Base-by-base conservation (phyloP, 108 stramenopile genomes). In the Asterionellopsis glacialis region DNA sequence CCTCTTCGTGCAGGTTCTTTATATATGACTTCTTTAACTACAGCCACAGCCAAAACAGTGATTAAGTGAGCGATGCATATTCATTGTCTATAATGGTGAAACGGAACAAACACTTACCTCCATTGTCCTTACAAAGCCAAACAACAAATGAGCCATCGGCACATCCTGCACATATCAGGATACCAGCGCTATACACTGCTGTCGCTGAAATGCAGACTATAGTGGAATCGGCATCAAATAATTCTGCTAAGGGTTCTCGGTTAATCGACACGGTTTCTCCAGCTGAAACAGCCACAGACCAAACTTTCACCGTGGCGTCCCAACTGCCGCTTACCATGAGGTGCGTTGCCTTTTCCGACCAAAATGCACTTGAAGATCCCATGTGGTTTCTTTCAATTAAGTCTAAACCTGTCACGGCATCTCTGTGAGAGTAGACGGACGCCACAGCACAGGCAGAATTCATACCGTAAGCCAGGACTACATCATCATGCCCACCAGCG, bases 221-320 rank as follows among this genome's bases (percentile, higher is more conserved):
- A 11, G 80, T 67, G 10, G 80, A 76, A 50, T 80, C 80, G 10
- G 80, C 77, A 58, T 85, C 84, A 61, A 79, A 85, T 16, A 85
- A 64, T 67, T 85, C 84, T n/a, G 80, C 84, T 7, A 85, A 28
- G 1, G 84, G 80, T 61, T 85, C 79, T 25, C 77, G 74, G 22
- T 76, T 59, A 6, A 85, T 79, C 19, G 78, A 68, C 22, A 85
- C 84, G 25, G 80, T 77, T 64, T 85, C 84, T 4, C 78, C 77
- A 42, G 58, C 62, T 7, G 80, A 55, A 9, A 85, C 80, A 22
- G 67, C 57, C 10, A 80, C 78, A 10, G 77, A 74, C 84, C 84
- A 85, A 6, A 85, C 80, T 49, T 85, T 85, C 41, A 85, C 80
- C 13, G 84, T 82, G 1, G 84, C 84, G 74, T 85, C 84, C 76